A percentile compares a stretch with the other conserved stretches of the same genome.
Conservation (phyloP, 345 rosid species). For the Populus davidiana region DNA sequence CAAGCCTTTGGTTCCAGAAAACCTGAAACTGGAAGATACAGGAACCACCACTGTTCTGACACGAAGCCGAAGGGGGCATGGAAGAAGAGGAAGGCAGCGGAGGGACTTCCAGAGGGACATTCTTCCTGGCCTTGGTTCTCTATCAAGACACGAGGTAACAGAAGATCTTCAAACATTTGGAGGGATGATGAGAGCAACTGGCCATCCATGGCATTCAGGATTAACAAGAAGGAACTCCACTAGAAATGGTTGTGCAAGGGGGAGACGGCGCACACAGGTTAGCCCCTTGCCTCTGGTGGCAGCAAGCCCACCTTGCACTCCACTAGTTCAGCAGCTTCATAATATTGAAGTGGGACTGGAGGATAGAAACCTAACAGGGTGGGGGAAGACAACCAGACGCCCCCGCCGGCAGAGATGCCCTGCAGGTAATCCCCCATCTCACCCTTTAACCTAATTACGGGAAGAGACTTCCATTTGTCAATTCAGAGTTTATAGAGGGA, state of each 20-base stretch:
- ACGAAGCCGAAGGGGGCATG: conserved; percentile 67
- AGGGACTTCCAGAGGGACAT: conserved; percentile 98
- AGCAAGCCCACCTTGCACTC: conserved; percentile 35
- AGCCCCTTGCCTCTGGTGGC: conserved; percentile 40
- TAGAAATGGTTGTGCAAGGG: conserved; percentile 65
- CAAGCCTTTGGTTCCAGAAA: conserved; percentile 60
- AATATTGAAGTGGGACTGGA: conserved; percentile 63
- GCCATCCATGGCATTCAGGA: conserved; percentile 65
- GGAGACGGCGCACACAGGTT: conserved; percentile 50
- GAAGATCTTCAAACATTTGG: conserved; percentile 92
- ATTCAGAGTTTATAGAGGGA: conserved; percentile 15
- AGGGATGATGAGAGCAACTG: conserved; percentile 79
- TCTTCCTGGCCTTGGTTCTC: conserved; percentile 84
- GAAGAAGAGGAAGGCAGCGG: conserved; percentile 89
- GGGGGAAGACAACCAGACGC: conserved; percentile 91
- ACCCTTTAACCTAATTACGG: conserved; percentile 45
- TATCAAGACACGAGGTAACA: conserved; percentile 84
- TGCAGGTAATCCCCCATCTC: conserved; percentile 58
- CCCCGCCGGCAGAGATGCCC: conserved; percentile 92
- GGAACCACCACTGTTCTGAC: conserved; percentile 34
- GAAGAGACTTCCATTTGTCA: conserved; percentile 21
- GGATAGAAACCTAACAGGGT: conserved; percentile 74
- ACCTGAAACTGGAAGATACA: conserved; percentile 46
- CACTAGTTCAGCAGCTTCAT: conserved; percentile 53
- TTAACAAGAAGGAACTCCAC: conserved; percentile 65